Evolutionary conservation across 2,329 filamentous ascomycete genomes (phyloP), one percentile per base, ranked within the genome.

Genomic region (Cytospora paraplurivora): DNA sequence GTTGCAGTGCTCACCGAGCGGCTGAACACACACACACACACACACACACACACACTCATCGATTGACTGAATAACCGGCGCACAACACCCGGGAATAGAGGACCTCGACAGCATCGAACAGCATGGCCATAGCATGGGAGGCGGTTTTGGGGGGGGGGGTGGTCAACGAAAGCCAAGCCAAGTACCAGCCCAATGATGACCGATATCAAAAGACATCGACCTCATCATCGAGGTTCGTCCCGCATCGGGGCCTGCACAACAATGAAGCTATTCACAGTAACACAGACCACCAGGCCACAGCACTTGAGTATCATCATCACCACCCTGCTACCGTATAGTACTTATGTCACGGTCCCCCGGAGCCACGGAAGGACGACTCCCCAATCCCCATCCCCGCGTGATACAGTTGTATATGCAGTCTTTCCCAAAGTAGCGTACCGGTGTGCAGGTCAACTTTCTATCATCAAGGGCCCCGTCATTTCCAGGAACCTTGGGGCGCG

Each of bases 181-280:
- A 27, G 59, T 32, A 55, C 34, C 19, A 47, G 59, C 38, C 59
- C 41, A 61, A 61, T 50, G 38, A 61, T 44, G 55, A 53, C 38
- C 17, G 51, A 38, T 27, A 55, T 15, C 27, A 44, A 21, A 53
- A 12, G 34, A 47, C 7, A 27, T 35, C 6, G 47, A 15, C 57
- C 57, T 59, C 57, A 53, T 53, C 57, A 37, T 37, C 57, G 49
- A 59, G 49, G 15, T 17, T 4, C 21, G 32, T 53, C 15, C 27
- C 44, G 56, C 56, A 58, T 44, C n/a, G 49, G 56, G 41, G 51
- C 58, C 58, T 32, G 58, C 38, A 38, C 50, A 35, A 27, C 56
- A 32, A 55, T 38, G 44, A 47, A 47, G 44, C 44, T 47, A 47
- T 47, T 47, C 44, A 21, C 41, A 44, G 13, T 41, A 5, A 41